A percentile compares a stretch with the other conserved stretches of the same genome.
Evolutionary conservation across 257 asterid genomes (phyloP).

Genomic region (Coffea eugenioides): DNA sequence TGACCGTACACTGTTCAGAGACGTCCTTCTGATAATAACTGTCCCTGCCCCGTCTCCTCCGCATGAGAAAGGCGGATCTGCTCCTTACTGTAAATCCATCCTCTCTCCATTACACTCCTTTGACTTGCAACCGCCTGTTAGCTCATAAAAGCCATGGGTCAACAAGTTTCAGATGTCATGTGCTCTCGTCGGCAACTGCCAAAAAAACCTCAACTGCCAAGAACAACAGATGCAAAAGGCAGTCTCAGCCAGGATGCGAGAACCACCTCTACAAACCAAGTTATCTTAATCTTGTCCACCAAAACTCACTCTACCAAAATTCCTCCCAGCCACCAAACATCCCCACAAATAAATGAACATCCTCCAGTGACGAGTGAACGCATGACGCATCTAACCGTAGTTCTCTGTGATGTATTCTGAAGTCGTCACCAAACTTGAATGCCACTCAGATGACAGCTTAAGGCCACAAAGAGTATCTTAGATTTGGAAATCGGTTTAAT

Average conservation of each 20-base stretch:
- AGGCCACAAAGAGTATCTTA: neutral
- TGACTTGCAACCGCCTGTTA: neutral
- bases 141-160: neutral
- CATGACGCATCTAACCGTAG: neutral
- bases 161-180: neutral
- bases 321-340: neutral
- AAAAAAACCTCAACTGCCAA: neutral
- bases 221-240: neutral
- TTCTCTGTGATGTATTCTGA: neutral
- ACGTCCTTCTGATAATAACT: too few species aligned
- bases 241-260: neutral
- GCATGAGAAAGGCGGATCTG: too few species aligned
- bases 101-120: neutral
- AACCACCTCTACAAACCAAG: neutral
- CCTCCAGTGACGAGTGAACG: neutral
- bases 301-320: neutral
- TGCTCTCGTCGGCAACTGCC: neutral
- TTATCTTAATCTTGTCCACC: neutral
- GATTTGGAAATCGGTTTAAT: neutral
- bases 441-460: neutral
- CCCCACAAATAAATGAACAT: neutral
- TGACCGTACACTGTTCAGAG: too few species aligned
- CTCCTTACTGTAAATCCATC: too few species aligned
- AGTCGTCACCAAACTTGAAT: neutral
- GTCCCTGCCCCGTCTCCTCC: too few species aligned